Conservation (phyloP, 2,329 filamentous ascomycete species). For the Penicillium digitatum region DNA sequence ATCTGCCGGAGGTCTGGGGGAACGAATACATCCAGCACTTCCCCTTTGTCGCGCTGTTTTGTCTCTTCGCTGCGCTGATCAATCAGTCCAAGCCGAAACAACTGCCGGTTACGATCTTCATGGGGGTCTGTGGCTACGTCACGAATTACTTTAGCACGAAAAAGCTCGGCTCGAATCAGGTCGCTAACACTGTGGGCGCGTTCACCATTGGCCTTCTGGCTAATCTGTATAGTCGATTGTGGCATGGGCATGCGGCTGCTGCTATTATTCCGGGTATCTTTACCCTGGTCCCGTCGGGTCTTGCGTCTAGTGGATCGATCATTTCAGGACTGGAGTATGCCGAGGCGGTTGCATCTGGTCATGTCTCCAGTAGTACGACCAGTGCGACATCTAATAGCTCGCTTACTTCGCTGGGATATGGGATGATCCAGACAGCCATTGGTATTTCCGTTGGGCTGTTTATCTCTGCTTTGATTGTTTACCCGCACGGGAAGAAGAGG, state of each 20-base stretch:
- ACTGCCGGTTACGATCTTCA: constrained; percentile 67
- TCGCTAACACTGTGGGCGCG: constrained; percentile 72
- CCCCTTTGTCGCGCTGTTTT: constrained; percentile 68
- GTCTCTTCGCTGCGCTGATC: constrained; percentile 68
- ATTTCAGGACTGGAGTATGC: constrained; percentile 54
- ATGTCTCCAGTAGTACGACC: background rate
- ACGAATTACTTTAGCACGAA: constrained; percentile 45
- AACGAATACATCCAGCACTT: constrained; percentile 53
- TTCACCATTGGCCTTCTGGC: constrained; percentile 71
- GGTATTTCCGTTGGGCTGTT: constrained; percentile 47
- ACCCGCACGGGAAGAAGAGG: constrained; percentile 44
- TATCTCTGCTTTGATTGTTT: constrained; percentile 44
- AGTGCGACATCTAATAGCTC: constrained; percentile 15
- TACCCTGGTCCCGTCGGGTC: constrained; percentile 57
- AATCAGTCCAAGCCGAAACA: constrained; percentile 77
- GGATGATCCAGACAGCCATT: constrained; percentile 46
- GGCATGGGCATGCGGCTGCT: constrained; percentile 75
- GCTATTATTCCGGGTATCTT: constrained; percentile 85
- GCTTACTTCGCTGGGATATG: constrained; percentile 37
- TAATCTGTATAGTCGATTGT: constrained; percentile 66
- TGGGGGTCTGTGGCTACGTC: constrained; percentile 65
- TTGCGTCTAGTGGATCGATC: constrained; percentile 54
- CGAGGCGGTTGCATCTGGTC: constrained; percentile 45
- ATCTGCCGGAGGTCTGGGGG: constrained; percentile 44
- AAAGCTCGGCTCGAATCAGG: constrained; percentile 65